Percentiles rank a stretch among this genome's conserved stretches.
phyloP scores from a whole-genome alignment of 208 protist genomes.

The Zelonia costaricensis region DNA sequence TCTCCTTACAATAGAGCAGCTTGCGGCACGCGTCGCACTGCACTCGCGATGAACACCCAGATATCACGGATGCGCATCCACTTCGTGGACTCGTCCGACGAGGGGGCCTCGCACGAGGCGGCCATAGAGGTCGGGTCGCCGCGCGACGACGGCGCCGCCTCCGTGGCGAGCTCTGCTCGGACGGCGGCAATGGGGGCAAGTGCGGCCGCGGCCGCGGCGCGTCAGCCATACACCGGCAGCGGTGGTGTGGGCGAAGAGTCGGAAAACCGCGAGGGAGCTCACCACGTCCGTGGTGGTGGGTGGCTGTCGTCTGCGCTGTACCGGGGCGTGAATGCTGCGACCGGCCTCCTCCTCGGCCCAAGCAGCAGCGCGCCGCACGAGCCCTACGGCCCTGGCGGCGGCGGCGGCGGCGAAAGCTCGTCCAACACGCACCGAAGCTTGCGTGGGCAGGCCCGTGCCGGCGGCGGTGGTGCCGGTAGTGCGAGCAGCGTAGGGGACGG shows the following conservation, averaged over 20 bases:
- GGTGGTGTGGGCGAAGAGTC: no score
- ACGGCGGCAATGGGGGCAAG: no score
- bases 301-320: constrained; percentile 19
- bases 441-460: neutral
- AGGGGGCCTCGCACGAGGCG: constrained; percentile 52
- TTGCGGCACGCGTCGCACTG: no score
- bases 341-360: constrained; percentile 10
- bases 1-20: neutral
- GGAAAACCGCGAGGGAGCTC: constrained; percentile 5
- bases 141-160: constrained; percentile 10
- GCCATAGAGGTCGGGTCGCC: constrained; percentile 32
- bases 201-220: neutral
- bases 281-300: neutral
- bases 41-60: constrained; percentile 7
- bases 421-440: neutral
- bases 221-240: constrained; percentile 12
- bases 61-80: constrained; percentile 33
- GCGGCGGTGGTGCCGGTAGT: neutral
- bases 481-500: no score
- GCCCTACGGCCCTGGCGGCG: neutral
- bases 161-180: constrained; percentile 1
- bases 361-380: constrained; percentile 4
- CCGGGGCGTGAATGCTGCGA: constrained; percentile 9
- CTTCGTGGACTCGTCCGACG: constrained; percentile 79
- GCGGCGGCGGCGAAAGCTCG: no score